Percentiles rank a stretch among this genome's conserved stretches.
Evolutionary conservation across 768 basidiomycete genomes (phyloP).

Genomic region (Kwoniella botswanensis): DNA sequence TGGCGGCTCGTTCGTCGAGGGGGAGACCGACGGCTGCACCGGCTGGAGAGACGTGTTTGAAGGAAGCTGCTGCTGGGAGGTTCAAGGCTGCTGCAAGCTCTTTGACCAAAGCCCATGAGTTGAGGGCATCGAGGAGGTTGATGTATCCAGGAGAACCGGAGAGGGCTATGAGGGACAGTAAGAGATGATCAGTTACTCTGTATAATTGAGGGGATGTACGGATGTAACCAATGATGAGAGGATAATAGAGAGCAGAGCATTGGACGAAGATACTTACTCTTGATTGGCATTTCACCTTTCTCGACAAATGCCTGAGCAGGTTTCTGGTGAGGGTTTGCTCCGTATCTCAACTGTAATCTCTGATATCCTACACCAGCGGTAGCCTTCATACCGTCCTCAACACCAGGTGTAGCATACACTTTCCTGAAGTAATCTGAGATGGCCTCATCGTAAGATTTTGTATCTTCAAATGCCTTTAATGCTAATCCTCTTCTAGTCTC

Average conservation of each 20-base stretch:
- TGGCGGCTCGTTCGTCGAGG: slow-evolving; percentile 80
- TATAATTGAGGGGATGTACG: slow-evolving; percentile 65
- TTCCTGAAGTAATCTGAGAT: slow-evolving; percentile 96
- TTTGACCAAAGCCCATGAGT: slow-evolving; percentile 93
- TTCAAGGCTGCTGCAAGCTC: slow-evolving; percentile 85
- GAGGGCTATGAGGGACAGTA: slow-evolving; percentile 65
- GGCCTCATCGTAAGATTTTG: slow-evolving; percentile 90
- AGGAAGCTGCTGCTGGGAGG: slow-evolving; percentile 95
- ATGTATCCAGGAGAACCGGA: slow-evolving; percentile 97
- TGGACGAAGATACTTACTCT: slow-evolving; percentile 64
- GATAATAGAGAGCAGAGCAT: not conserved
- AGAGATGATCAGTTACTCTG: not conserved
- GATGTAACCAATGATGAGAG: not conserved
- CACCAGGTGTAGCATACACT: slow-evolving; percentile 85
- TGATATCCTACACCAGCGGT: slow-evolving; percentile 70
- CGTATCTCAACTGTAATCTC: slow-evolving; percentile 85
- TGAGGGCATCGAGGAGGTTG: slow-evolving; percentile 95
- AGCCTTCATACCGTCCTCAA: slow-evolving; percentile 65
- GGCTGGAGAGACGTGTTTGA: slow-evolving; percentile 99
- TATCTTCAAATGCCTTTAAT: slow-evolving; percentile 96
- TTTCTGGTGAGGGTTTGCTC: slow-evolving; percentile 98
- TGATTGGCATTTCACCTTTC: slow-evolving; percentile 88
- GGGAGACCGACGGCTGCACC: slow-evolving; percentile 88
- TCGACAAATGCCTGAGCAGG: slow-evolving; percentile 95
- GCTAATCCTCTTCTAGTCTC: slow-evolving; percentile 77